phyloP scores from a whole-genome alignment of 73 alveolate genomes.

The Paramecium pentaurelia region DNA sequence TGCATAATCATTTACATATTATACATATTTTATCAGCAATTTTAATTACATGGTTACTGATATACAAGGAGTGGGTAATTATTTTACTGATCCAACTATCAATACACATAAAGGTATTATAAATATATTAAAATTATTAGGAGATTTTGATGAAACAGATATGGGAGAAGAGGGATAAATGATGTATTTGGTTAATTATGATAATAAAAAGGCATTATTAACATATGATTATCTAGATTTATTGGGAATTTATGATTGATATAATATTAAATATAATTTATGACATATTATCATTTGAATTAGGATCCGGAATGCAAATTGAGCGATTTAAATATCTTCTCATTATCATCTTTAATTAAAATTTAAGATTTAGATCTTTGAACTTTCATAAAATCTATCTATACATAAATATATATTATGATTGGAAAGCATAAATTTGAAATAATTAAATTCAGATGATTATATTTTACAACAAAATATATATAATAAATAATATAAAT shows the following conservation, averaged over 20 bases:
- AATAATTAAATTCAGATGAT: neutral
- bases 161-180: neutral
- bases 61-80: neutral
- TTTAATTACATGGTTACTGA: neutral
- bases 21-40: neutral
- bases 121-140: neutral
- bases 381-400: neutral
- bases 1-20: neutral
- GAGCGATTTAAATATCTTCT: neutral
- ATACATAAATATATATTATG: neutral
- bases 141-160: neutral
- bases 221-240: neutral
- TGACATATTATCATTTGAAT: neutral
- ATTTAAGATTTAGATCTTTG: neutral
- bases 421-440: neutral
- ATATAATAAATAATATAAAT: neutral
- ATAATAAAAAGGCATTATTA: neutral
- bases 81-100: conserved; percentile 5
- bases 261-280: neutral
- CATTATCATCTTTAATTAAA: neutral
- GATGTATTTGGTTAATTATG: neutral
- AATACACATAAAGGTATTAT: neutral
- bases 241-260: neutral
- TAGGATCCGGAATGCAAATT: neutral
- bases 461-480: neutral